Evolutionary conservation across 73 alveolate genomes (phyloP).

Genomic region (Paramecium sexaurelia): DNA sequence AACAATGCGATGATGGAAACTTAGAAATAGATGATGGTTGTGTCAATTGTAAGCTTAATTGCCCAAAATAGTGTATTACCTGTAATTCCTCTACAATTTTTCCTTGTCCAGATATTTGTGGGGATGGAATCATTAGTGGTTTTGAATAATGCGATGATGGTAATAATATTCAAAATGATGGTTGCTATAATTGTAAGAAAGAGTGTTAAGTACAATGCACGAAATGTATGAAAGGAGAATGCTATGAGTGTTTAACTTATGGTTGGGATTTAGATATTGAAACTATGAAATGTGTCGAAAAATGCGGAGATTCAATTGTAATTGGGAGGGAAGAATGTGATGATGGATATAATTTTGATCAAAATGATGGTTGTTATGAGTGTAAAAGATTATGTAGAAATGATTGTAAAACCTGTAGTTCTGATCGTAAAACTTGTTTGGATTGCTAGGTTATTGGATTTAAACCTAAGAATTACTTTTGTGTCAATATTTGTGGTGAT

Average conservation of each 20-base stretch:
- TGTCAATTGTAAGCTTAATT: background rate
- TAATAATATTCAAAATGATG: background rate
- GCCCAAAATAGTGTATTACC: background rate
- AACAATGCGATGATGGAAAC: background rate
- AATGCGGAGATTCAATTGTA: background rate
- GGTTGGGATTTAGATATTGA: background rate
- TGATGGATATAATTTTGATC: background rate
- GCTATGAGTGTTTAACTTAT: background rate
- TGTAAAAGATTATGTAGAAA: background rate
- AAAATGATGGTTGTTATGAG: background rate
- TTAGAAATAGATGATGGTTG: background rate
- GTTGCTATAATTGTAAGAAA: background rate
- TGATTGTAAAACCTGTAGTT: background rate
- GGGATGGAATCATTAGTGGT: background rate
- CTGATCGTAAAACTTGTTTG: background rate
- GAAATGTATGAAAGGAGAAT: background rate
- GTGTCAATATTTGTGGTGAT: constrained; percentile 36
- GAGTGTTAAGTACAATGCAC: background rate
- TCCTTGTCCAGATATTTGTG: background rate
- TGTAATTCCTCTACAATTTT: background rate
- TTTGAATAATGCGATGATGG: constrained; percentile 9
- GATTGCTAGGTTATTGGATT: background rate
- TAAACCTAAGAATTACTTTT: background rate
- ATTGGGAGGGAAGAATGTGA: background rate
- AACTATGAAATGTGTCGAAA: background rate